phyloP scores from a whole-genome alignment of 768 basidiomycete species.

The Tricholoma saponaceum region DNA sequence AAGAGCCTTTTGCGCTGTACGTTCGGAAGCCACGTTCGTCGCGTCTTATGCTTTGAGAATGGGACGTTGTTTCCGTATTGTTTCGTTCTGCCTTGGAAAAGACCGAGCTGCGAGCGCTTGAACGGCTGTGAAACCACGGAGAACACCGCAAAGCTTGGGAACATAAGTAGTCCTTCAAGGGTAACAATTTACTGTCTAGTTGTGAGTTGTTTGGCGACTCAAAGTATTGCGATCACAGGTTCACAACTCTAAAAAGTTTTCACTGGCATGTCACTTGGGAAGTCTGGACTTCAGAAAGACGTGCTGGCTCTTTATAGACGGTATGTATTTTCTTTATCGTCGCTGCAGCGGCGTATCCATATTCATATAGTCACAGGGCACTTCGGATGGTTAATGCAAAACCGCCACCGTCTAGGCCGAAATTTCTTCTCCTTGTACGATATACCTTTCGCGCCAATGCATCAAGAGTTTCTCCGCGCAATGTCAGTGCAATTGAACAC shows the following conservation, averaged over 20 bases:
- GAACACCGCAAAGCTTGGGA: constrained; percentile 26
- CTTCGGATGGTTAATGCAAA: constrained; percentile 73
- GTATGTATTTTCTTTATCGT: constrained; percentile 18
- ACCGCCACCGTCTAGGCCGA: constrained; percentile 52
- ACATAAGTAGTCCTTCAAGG: constrained; percentile 12
- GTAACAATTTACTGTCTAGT: neutral
- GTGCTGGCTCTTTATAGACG: constrained; percentile 47
- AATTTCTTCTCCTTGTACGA: constrained; percentile 65
- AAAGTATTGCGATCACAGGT: too few relatives aligned
- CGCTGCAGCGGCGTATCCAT: neutral
- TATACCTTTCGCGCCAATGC: constrained; percentile 69
- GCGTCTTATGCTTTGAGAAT: constrained; percentile 84
- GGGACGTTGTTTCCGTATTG: constrained; percentile 88
- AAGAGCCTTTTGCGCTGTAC: constrained; percentile 71
- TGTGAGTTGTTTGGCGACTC: constrained; percentile 7
- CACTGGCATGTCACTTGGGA: constrained; percentile 25
- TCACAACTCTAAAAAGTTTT: too few relatives aligned
- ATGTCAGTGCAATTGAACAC: constrained; percentile 70
- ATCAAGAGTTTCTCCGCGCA: constrained; percentile 53
- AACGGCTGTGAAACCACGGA: constrained; percentile 60
- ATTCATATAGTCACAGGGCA: constrained; percentile 41
- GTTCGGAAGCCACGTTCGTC: constrained; percentile 86
- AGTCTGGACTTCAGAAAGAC: constrained; percentile 47
- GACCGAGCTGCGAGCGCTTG: constrained; percentile 75
- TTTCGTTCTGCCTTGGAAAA: constrained; percentile 79